Conservation (phyloP, 2,329 filamentous ascomycete genomes). For the Fusarium nelsonii region DNA sequence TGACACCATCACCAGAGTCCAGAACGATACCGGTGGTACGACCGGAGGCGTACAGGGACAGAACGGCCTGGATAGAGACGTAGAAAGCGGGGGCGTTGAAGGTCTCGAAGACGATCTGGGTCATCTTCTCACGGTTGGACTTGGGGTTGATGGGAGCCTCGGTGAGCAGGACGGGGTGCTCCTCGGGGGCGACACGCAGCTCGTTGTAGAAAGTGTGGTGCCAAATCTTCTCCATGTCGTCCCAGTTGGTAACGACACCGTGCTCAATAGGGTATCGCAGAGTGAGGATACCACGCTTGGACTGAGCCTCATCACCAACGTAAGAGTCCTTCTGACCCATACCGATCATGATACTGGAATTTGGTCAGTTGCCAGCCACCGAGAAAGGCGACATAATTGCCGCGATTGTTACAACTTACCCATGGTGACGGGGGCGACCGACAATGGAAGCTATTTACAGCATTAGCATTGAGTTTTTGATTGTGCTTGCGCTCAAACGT, state of each 20-base stretch:
- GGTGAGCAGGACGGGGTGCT: conserved; percentile 99
- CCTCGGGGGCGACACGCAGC: conserved; percentile 99
- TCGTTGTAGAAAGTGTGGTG: conserved; percentile 99
- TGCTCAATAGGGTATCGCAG: conserved; percentile 99
- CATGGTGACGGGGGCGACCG: conserved; percentile 99
- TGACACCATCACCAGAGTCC: conserved; percentile 99
- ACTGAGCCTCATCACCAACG: conserved; percentile 99
- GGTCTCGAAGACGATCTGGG: conserved; percentile 99
- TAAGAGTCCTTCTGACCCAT: conserved; percentile 99
- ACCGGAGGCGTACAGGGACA: conserved; percentile 99
- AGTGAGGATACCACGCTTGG: conserved; percentile 99
- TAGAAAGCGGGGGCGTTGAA: conserved; percentile 99
- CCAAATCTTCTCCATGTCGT: conserved; percentile 99
- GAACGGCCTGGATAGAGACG: conserved; percentile 99
- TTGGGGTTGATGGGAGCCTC: conserved; percentile 99
- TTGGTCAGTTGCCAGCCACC: conserved; percentile 31
- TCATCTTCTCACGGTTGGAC: conserved; percentile 99
- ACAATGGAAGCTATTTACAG: conserved; percentile 88
- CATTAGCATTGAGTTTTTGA: conserved; percentile 53
- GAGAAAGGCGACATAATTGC: conserved; percentile 29
- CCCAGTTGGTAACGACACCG: conserved; percentile 99
- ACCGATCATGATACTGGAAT: conserved; percentile 97
- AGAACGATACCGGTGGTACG: conserved; percentile 99
- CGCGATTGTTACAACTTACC: conserved; percentile 72
- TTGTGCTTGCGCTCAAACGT: conserved; percentile 22